phyloP scores from a whole-genome alignment of 1,139 yeast species.

The Lodderomyces elongisporus region DNA sequence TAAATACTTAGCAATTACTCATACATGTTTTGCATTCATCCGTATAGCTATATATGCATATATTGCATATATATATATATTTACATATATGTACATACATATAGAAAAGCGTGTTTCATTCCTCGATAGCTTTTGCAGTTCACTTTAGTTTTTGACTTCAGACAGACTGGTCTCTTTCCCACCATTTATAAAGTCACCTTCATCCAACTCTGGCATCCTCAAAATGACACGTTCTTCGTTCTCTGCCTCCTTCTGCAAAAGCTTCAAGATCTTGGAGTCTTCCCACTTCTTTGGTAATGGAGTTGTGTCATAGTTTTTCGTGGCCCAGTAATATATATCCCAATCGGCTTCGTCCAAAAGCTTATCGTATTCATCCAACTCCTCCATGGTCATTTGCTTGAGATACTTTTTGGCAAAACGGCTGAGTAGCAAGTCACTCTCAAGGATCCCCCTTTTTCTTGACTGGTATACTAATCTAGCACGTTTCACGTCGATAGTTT shows the following conservation, averaged over 20 bases:
- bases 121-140: too few relatives aligned
- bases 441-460: slow-evolving; percentile 92
- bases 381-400: slow-evolving; percentile 51
- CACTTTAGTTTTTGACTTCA: too few relatives aligned
- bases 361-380: slow-evolving; percentile 80
- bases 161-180: too few relatives aligned
- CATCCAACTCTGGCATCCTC: slow-evolving; percentile 70
- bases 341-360: slow-evolving; percentile 91
- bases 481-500: slow-evolving; percentile 68
- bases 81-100: too few relatives aligned
- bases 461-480: slow-evolving; percentile 89
- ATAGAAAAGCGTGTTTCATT: too few relatives aligned
- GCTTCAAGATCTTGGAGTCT: slow-evolving; percentile 54
- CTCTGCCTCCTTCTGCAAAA: slow-evolving; percentile 69
- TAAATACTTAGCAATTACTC: too few relatives aligned
- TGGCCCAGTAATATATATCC: slow-evolving; percentile 99
- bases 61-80: too few relatives aligned
- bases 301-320: slow-evolving; percentile 70
- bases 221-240: slow-evolving; percentile 69
- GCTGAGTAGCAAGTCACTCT: slow-evolving; percentile 80
- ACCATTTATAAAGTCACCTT: slow-evolving; percentile 3
- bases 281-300: slow-evolving; percentile 88
- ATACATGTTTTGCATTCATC: too few relatives aligned
- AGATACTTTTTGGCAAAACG: slow-evolving; percentile 79
- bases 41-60: too few relatives aligned